Evolutionary conservation across 331 rosid species (phyloP).

Genomic region (Pyracantha coccinea): DNA sequence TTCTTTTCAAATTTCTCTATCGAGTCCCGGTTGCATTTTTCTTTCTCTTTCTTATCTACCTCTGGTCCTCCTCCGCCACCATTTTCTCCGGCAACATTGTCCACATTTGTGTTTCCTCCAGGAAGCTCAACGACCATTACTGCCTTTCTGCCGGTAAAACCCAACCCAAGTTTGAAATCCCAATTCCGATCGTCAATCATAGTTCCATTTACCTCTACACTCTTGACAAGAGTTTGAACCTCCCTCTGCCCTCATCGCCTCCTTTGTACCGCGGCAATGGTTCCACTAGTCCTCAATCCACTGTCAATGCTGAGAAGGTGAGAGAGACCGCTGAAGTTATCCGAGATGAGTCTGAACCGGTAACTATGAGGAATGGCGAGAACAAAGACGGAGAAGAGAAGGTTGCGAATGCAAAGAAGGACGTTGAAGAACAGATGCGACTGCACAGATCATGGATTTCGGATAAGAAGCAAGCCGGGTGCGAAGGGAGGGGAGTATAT

Average conservation of each 20-base stretch:
- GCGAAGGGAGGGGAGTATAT: conserved; percentile 61
- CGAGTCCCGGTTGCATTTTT: conserved; percentile 38
- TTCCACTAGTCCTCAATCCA: background rate
- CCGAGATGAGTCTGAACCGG: conserved; percentile 1
- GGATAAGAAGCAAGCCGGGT: conserved; percentile 18
- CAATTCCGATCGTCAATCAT: conserved; percentile 20
- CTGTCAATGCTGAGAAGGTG: background rate
- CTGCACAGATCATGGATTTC: conserved; percentile 58
- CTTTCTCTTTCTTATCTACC: conserved; percentile 45
- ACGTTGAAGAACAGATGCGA: conserved; percentile 47
- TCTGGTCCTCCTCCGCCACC: conserved; percentile 66
- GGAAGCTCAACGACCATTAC: conserved; percentile 59
- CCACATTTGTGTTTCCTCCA: conserved; percentile 69
- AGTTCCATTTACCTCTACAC: conserved; percentile 4
- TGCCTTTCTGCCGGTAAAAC: conserved; percentile 73
- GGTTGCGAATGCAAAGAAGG: conserved; percentile 35
- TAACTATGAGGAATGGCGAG: background rate
- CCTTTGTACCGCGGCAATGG: background rate
- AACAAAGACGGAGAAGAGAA: conserved; percentile 22
- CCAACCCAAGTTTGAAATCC: conserved; percentile 48
- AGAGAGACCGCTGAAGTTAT: background rate
- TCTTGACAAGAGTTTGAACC: background rate
- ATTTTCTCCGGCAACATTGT: conserved; percentile 53
- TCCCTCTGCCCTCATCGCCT: background rate
- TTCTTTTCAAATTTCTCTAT: conserved; percentile 24